A percentile compares a stretch with the other conserved stretches of the same genome.
These are phyloP conservation scores for Sporisorium reilianum DNA, from an alignment of 1,284 basidiomycete species.

Conservation along the genomic window DNA sequence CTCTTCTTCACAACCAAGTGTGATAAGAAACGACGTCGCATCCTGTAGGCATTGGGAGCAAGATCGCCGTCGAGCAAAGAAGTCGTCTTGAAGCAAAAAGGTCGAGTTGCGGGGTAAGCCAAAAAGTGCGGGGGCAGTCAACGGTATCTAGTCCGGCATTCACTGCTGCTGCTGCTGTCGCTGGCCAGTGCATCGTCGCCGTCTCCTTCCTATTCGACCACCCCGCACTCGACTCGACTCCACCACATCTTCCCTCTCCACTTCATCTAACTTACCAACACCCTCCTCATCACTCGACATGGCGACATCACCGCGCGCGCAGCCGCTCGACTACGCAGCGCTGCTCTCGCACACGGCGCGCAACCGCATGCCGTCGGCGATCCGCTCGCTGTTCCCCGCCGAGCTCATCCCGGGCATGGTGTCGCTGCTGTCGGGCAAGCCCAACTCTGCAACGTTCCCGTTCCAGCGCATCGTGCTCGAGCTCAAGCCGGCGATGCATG, in stretches of 20 bases:
- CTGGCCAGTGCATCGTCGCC: constrained; percentile 25
- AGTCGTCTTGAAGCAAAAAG: too few relatives aligned
- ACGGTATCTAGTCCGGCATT: constrained; percentile 37
- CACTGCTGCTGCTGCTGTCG: too few relatives aligned
- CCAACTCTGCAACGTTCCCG: constrained; percentile 88
- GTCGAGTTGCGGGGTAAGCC: constrained; percentile 5
- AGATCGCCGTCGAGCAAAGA: not conserved
- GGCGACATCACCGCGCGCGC: constrained; percentile 1
- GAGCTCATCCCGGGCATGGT: constrained; percentile 84
- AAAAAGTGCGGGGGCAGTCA: not conserved
- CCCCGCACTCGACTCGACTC: constrained; percentile 16
- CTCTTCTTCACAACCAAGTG: too few relatives aligned
- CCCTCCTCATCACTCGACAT: too few relatives aligned
- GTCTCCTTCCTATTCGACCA: constrained; percentile 8
- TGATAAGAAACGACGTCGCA: too few relatives aligned
- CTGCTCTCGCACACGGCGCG: constrained; percentile 37
- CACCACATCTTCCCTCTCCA: not conserved
- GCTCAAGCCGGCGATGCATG: constrained; percentile 69
- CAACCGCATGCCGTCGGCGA: constrained; percentile 64
- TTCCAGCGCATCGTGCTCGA: constrained; percentile 78
- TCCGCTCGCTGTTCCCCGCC: constrained; percentile 78
- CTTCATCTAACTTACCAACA: not conserved
- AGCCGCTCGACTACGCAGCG: constrained; percentile 23
- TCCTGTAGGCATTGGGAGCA: too few relatives aligned
- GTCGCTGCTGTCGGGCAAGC: constrained; percentile 79